A percentile compares a stretch with the other conserved stretches of the same genome.
Evolutionary conservation across 805 yeast species (phyloP).

Genomic region (Starmera dryadoides): DNA sequence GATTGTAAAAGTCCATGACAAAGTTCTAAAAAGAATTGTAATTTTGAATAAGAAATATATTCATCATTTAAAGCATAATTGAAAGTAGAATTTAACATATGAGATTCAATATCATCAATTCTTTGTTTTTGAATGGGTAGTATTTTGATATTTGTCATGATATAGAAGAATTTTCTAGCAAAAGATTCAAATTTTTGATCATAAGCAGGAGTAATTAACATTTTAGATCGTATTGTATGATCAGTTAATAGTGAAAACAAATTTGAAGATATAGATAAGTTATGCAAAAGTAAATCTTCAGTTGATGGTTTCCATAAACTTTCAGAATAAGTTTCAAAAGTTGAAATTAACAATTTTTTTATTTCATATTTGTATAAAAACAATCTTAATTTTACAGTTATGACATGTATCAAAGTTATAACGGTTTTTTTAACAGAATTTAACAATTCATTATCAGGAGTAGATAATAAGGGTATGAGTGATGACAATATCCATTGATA

Average conservation of each 20-base stretch:
- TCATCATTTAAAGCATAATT: conserved; percentile 12
- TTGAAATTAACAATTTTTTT: conserved; percentile 6
- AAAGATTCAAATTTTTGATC: conserved; percentile 18
- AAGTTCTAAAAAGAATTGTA: conserved; percentile 8
- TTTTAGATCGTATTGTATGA: conserved; percentile 11
- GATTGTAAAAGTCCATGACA: conserved; percentile 5
- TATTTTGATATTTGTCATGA: conserved; percentile 5
- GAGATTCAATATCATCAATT: conserved; percentile 15
- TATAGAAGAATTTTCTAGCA: conserved; percentile 15
- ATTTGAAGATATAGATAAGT: conserved; percentile 11
- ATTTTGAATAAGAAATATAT: conserved; percentile 6
- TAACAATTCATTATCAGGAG: conserved; percentile 7
- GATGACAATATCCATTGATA: conserved; percentile 17
- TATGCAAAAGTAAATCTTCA: conserved; percentile 5
- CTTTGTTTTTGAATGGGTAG: conserved; percentile 1
- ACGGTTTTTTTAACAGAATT: conserved; percentile 13
- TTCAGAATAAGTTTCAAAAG: conserved; percentile 8
- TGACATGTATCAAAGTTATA: conserved; percentile 14
- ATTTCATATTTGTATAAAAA: conserved; percentile 15
- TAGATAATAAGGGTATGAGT: conserved; percentile 11
- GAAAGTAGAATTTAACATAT: conserved; percentile 11
- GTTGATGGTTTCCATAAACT: conserved; percentile 10
- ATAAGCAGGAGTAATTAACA: conserved; percentile 13
- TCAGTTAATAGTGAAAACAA: conserved; percentile 17
- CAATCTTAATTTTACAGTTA: conserved; percentile 12